A percentile compares a stretch with the other conserved stretches of the same genome.
Evolutionary conservation across 208 protist genomes (phyloP).

Genomic region (Leishmania aethiopica): DNA sequence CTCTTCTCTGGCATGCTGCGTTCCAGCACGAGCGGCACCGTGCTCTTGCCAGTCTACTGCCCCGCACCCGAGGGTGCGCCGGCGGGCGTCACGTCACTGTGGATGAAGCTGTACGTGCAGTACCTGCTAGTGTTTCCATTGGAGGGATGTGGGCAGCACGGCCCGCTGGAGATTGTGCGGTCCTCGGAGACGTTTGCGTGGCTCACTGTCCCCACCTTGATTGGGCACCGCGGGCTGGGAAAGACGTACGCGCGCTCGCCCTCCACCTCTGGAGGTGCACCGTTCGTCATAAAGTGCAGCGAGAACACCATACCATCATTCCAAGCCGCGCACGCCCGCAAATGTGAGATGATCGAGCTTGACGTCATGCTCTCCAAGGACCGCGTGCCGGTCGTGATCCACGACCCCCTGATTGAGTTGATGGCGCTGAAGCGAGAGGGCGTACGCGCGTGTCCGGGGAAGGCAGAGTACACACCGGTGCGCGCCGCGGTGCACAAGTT

Average conservation of each 20-base stretch:
- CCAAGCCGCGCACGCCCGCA: constrained; percentile 70
- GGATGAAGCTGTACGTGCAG: constrained; percentile 69
- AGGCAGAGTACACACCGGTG: constrained; percentile 37
- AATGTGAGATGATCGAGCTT: constrained; percentile 82
- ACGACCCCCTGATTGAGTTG: constrained; percentile 77
- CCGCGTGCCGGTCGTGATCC: constrained; percentile 75
- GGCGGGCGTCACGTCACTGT: constrained; percentile 28
- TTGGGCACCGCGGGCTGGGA: constrained; percentile 80
- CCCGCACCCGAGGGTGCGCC: constrained; percentile 15
- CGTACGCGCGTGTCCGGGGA: constrained; percentile 8
- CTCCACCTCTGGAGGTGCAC: constrained; percentile 7
- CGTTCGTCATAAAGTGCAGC: constrained; percentile 54
- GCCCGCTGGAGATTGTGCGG: constrained; percentile 61
- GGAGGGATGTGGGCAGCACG: constrained; percentile 35
- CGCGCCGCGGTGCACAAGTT: constrained; percentile 69
- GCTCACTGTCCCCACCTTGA: constrained; percentile 62
- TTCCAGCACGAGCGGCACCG: constrained; percentile 38
- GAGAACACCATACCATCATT: constrained; percentile 81
- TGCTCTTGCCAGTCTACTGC: constrained; percentile 39
- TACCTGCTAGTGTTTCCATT: constrained; percentile 57
- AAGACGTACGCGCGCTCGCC: constrained; percentile 72
- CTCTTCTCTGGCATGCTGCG: constrained; percentile 48
- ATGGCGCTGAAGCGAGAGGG: constrained; percentile 46
- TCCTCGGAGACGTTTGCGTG: constrained; percentile 52
- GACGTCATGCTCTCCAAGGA: constrained; percentile 87